phyloP scores from a whole-genome alignment of 2,329 filamentous ascomycete species.

The Phaeosphaeria sp. region DNA sequence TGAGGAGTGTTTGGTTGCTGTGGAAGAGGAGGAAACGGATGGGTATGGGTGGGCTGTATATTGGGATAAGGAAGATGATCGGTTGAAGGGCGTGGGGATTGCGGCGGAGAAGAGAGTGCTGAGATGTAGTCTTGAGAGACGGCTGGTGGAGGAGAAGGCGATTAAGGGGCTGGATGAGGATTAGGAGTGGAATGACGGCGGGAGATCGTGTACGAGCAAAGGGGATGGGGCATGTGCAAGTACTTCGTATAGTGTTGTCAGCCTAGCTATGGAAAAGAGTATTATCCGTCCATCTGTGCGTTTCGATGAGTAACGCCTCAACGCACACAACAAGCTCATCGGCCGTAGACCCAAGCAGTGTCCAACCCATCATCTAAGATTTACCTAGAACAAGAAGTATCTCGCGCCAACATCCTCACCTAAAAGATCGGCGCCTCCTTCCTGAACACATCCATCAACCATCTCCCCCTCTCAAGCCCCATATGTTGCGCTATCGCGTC shows the following conservation, averaged over 20 bases:
- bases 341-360: not conserved
- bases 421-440: not conserved
- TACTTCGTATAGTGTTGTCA: not conserved
- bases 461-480: not conserved
- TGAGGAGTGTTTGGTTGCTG: slow-evolving; percentile 63
- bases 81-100: slow-evolving; percentile 47
- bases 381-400: not conserved
- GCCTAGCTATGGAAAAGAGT: not conserved
- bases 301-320: not conserved
- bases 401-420: not conserved
- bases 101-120: slow-evolving; percentile 51
- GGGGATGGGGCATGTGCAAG: not conserved
- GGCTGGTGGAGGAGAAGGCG: slow-evolving; percentile 37
- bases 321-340: not conserved
- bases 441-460: not conserved
- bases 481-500: slow-evolving; percentile 17
- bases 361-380: not conserved
- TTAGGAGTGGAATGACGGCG: slow-evolving; percentile 1
- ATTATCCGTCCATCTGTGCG: not conserved
- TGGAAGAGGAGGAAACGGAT: slow-evolving; percentile 59
- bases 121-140: slow-evolving; percentile 54
- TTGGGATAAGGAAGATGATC: slow-evolving; percentile 57
- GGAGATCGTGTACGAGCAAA: not conserved
- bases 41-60: slow-evolving; percentile 61
- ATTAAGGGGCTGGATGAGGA: slow-evolving; percentile 23